These are phyloP conservation scores for Cryptococcus floricola DNA, from an alignment of 1,284 basidiomycete genomes.

Conservation along the genomic window DNA sequence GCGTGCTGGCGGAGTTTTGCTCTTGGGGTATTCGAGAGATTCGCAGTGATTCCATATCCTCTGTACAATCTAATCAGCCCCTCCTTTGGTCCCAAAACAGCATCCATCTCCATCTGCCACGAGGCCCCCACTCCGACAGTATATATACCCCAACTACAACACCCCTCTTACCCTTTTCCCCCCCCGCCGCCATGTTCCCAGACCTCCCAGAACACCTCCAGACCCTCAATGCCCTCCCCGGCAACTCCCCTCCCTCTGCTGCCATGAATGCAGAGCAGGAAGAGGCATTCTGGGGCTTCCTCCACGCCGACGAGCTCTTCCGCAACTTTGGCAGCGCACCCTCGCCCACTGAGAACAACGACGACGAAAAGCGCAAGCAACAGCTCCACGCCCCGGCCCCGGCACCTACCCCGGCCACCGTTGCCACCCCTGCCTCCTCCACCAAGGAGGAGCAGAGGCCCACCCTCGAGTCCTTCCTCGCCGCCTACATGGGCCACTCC, in stretches of 20 bases:
- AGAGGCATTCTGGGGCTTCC: constrained; percentile 44
- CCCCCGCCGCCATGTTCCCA: constrained; percentile 22
- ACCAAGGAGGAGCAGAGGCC: constrained; percentile 10
- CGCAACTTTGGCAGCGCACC: constrained; percentile 36
- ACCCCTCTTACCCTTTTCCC: too few relatives aligned
- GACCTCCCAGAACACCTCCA: constrained; percentile 36
- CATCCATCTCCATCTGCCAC: too few relatives aligned
- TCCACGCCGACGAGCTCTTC: constrained; percentile 45
- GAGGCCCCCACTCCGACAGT: too few relatives aligned
- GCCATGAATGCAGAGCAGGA: constrained; percentile 38
- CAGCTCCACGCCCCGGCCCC: background rate
- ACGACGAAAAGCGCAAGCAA: constrained; percentile 6
- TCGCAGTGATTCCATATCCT: too few relatives aligned
- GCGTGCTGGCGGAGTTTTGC: too few relatives aligned
- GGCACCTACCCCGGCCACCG: constrained; percentile 14
- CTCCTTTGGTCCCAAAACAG: too few relatives aligned
- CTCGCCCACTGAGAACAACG: constrained; percentile 20
- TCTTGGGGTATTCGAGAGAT: too few relatives aligned
- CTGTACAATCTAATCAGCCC: too few relatives aligned
- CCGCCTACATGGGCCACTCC: constrained; percentile 34
- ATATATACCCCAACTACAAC: too few relatives aligned
- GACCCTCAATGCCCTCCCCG: constrained; percentile 32
- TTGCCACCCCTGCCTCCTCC: constrained; percentile 8
- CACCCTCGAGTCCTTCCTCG: constrained; percentile 46
- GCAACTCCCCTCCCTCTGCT: constrained; percentile 33